phyloP scores from a whole-genome alignment of 176 grass and related monocot species.

The Chloris gayana region DNA sequence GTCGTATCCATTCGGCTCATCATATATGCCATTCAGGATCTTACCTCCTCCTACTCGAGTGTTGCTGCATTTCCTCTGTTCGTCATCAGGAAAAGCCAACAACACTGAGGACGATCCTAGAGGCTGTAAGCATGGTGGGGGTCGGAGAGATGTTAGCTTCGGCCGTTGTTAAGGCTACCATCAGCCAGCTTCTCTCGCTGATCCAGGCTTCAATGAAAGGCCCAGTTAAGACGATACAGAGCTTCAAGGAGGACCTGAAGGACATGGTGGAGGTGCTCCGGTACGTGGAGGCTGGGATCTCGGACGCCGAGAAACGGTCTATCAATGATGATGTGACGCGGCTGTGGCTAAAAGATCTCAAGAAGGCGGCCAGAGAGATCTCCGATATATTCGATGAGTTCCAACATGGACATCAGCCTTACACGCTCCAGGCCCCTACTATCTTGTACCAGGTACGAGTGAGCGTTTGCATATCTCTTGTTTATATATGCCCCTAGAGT shows the following conservation, averaged over 20 bases:
- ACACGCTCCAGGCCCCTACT: not conserved
- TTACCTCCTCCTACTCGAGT: no score
- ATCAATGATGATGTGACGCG: not conserved
- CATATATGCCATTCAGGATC: no score
- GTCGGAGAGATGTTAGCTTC: not conserved
- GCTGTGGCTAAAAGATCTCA: constrained; percentile 4
- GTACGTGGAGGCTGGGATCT: not conserved
- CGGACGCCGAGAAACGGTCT: not conserved
- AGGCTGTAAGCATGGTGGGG: not conserved
- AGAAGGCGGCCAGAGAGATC: not conserved
- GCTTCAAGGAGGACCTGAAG: not conserved
- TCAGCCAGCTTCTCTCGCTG: not conserved
- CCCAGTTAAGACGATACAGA: not conserved
- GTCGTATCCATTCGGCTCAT: not conserved
- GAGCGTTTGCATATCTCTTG: no score
- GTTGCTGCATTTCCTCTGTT: no score
- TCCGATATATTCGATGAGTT: not conserved
- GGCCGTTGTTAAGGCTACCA: not conserved
- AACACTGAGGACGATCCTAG: no score
- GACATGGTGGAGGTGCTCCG: not conserved
- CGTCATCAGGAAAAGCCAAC: no score
- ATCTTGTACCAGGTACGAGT: not conserved
- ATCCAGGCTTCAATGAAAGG: no score
- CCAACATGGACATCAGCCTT: not conserved
- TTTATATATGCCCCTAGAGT: no score